These are phyloP conservation scores for Scedosporium aurantiacum DNA, from an alignment of 2,329 filamentous ascomycete genomes.

Conservation along the genomic window DNA sequence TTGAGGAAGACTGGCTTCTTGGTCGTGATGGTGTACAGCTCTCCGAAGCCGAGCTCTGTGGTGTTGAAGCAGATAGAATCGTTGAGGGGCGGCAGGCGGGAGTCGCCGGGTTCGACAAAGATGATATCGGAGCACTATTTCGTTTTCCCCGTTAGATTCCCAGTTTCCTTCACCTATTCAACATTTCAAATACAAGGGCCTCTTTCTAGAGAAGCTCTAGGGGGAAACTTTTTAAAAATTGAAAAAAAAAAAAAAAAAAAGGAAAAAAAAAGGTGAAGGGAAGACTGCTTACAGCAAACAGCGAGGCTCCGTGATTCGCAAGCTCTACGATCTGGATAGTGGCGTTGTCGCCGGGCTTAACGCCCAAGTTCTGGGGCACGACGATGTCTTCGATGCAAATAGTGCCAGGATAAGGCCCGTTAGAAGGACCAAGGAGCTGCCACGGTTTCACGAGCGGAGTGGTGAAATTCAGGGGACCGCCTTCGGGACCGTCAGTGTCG, in stretches of 20 bases:
- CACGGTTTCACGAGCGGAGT: slow-evolving; percentile 62
- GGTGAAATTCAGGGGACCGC: slow-evolving; percentile 28
- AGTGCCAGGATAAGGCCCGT: slow-evolving; percentile 62
- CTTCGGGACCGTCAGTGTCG: slow-evolving; percentile 44
- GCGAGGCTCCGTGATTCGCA: slow-evolving; percentile 61
- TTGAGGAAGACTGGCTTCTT: neutral
- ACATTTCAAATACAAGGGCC: too few species aligned
- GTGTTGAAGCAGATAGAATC: slow-evolving; percentile 68
- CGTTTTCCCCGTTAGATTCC: neutral
- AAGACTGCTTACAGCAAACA: slow-evolving; percentile 52
- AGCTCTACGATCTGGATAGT: slow-evolving; percentile 70
- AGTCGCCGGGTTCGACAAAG: slow-evolving; percentile 43
- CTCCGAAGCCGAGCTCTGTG: slow-evolving; percentile 52
- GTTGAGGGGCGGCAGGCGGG: slow-evolving; percentile 34
- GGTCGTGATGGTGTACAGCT: slow-evolving; percentile 39
- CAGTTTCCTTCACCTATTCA: neutral
- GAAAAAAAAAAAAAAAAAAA: too few species aligned
- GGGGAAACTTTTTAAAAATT: too few species aligned
- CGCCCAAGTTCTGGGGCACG: slow-evolving; percentile 50
- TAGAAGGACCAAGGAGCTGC: slow-evolving; percentile 62
- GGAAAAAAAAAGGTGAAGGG: neutral
- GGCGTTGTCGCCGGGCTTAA: slow-evolving; percentile 63
- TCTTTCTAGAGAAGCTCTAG: neutral
- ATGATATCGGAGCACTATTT: slow-evolving; percentile 73
- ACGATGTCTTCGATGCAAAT: slow-evolving; percentile 70